Evolutionary conservation across 257 asterid genomes (phyloP), one percentile per base, ranked within the genome.

Genomic region (Solanum bukasovii): DNA sequence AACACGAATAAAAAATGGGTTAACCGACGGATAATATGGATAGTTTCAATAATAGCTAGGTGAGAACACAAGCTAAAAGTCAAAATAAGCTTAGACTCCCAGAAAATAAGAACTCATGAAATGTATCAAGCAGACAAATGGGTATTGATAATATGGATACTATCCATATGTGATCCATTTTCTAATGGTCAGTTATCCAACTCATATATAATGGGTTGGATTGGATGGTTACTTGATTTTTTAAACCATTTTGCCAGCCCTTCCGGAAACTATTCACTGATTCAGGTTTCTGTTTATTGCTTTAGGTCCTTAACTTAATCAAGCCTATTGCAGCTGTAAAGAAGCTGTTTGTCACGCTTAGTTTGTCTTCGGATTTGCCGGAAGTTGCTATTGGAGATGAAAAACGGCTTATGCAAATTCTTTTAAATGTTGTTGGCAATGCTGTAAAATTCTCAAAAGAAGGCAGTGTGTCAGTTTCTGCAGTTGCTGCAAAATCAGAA

Each of bases 401-500:
- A 90, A 96, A 96, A 88, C 90, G 99, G 90, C 91, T 97, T 20
- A 94, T 95, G 98, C 99, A 96, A 91, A 92, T 95, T 75, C 92
- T 97, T 82, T 87, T 97, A 78, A 97, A 97, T 88, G 94, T 97
- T 81, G 93, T 94, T 82, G 99, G 99, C 70, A 97, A 97, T 91
- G 99, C 99, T 63, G 98, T 96, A 87, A 97, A 97, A 90, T 97
- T 97, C 94, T 91, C 99, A 13, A 96, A 93, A 91, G 98, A 96
- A 88, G 99, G 99, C 31, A 93, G 98, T 34, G 88, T 96, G 82
- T 93, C 98, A 5, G 89, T 97, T 86, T 87, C 96, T 86, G 99
- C 98, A 77, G 91, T 89, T 88, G 92, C 93, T 88, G 99, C 98
- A 77, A 97, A 96, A 90, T 84, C 97, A 13, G 99, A 97, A 23